Evolutionary conservation across 345 rosid species (phyloP), one percentile per base, ranked within the genome.

Genomic region (Salix viminalis): DNA sequence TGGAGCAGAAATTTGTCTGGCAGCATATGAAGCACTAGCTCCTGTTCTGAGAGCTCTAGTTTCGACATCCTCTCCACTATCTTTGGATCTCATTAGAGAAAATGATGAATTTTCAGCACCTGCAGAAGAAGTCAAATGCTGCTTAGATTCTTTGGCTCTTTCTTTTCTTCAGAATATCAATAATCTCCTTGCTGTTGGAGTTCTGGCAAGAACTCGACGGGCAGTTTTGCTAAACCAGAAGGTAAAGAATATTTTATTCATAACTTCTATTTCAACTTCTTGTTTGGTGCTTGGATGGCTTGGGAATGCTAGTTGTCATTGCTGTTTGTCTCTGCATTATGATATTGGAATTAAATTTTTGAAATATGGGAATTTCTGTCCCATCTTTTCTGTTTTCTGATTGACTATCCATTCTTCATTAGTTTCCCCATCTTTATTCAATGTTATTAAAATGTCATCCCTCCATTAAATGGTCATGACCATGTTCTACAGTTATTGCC

Each of bases 221-320:
- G 94, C 97, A 73, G 85, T 90, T 82, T 85, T 94, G 71, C 90
- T 92, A 75, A 94, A 91, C 71, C 89, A 89, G 90, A 94, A 94
- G 98, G 98, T 94, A 79, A 87, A 74, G 70, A 73, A 48, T 34
- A 76, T 56, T 68, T 62, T 2, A 2, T 73, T 30, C 42, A 34
- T 24, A 13, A 30, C 34, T 64, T 72, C 24, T 28, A 41, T 73
- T 61, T 36, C 72, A 37, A 19, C 30, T 61, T 30, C 5, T 71
- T 24, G 7, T 70, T 32, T 58, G 61, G 79, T 70, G 3, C 58
- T 70, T 30, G 44, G 26, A 65, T 37, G 24, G 54, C 36, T 26
- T 26, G 28, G 19, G 2, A 13, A 12, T 13, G 18, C 30, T 60
- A 37, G 30, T 36, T 58, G 28, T 54, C 24, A 39, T 7, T 21